These are phyloP conservation scores for Cicer bijugum DNA, from an alignment of 306 rosid genomes.

Conservation along the genomic window DNA sequence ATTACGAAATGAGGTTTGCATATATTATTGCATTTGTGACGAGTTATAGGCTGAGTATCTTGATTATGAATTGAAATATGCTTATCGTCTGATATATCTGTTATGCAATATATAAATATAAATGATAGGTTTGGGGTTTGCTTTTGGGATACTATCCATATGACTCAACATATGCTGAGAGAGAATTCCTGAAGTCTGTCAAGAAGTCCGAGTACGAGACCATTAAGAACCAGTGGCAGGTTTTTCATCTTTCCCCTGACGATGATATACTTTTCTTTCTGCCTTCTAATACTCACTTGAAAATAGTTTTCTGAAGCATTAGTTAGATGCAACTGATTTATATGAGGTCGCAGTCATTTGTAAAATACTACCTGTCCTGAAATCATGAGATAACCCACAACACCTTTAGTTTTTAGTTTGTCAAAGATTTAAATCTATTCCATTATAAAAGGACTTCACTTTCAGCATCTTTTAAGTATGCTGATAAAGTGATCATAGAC, in stretches of 20 bases:
- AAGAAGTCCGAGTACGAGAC: conserved; percentile 81
- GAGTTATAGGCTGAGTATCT: conserved; percentile 28
- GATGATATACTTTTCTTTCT: conserved; percentile 22
- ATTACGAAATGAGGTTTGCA: conserved; percentile 76
- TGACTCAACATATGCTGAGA: conserved; percentile 95
- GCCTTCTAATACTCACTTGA: conserved; percentile 23
- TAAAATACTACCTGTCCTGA: conserved; percentile 7
- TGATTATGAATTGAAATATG: conserved; percentile 42
- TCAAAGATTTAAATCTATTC: conserved; percentile 17
- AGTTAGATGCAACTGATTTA: conserved; percentile 11
- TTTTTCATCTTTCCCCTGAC: conserved; percentile 47
- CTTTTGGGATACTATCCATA: conserved; percentile 82
- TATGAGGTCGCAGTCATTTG: conserved; percentile 5
- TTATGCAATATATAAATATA: conserved; percentile 32
- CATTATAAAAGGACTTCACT: conserved; percentile 19
- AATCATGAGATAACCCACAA: conserved; percentile 1
- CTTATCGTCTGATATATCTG: conserved; percentile 42
- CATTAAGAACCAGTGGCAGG: conserved; percentile 98
- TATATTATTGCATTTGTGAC: conserved; percentile 29
- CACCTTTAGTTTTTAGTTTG: conserved; percentile 22
- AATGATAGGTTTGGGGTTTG: conserved; percentile 80
- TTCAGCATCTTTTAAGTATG: conserved; percentile 16
- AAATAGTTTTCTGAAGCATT: conserved; percentile 26
- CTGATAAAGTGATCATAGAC: conserved; percentile 40
- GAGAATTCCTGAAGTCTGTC: conserved; percentile 70